A percentile compares a stretch with the other conserved stretches of the same genome.
Evolutionary conservation across 2,329 filamentous ascomycete species (phyloP).

Genomic region (Lomentospora prolificans): DNA sequence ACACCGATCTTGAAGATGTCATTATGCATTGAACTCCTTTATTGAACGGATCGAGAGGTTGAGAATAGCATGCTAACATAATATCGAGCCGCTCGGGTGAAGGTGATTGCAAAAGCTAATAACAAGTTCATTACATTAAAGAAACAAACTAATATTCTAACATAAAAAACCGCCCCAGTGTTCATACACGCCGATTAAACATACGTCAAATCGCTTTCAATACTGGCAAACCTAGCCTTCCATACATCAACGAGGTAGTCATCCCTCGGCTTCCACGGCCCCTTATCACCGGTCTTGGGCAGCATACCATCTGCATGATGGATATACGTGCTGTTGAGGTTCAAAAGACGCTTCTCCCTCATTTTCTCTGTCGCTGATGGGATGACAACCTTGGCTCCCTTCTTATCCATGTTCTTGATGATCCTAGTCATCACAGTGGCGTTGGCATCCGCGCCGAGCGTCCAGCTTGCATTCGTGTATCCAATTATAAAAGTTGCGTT

Average conservation of each 20-base stretch:
- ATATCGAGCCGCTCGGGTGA: no score
- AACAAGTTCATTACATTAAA: no score
- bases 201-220: not conserved
- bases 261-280: not conserved
- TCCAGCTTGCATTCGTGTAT: constrained; percentile 59
- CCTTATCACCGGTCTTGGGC: not conserved
- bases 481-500: constrained; percentile 54
- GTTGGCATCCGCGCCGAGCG: constrained; percentile 51
- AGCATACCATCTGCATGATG: not conserved
- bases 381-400: constrained; percentile 29
- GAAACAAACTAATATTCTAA: no score
- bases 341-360: not conserved
- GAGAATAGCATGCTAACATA: no score
- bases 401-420: constrained; percentile 36
- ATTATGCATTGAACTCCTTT: no score
- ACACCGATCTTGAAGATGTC: no score
- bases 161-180: no score
- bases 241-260: not conserved
- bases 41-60: no score
- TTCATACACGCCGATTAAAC: no score
- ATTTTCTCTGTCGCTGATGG: constrained; percentile 25
- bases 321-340: not conserved
- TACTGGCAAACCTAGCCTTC: not conserved
- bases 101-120: no score
- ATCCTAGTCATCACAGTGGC: constrained; percentile 38